A percentile compares a stretch with the other conserved stretches of the same genome.
Conservation (phyloP, 2,329 filamentous ascomycete species). For the Stachybotrys echinatus region DNA sequence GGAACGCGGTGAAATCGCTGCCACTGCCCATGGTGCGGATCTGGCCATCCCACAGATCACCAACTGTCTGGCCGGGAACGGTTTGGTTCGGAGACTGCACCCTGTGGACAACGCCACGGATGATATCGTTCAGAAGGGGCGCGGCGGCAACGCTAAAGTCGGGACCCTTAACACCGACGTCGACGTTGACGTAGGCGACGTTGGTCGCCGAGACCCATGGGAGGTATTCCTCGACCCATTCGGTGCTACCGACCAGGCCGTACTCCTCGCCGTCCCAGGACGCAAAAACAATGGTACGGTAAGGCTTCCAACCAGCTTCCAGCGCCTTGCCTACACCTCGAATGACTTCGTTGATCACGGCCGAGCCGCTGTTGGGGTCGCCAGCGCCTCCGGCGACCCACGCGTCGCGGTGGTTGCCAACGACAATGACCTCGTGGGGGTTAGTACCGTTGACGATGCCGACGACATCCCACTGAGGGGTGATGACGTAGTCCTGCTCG, state of each 20-base stretch:
- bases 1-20: slow-evolving; percentile 70
- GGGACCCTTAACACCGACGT: slow-evolving; percentile 64
- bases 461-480: slow-evolving; percentile 85
- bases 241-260: slow-evolving; percentile 77
- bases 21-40: slow-evolving; percentile 67
- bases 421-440: slow-evolving; percentile 76
- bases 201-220: slow-evolving; percentile 71
- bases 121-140: slow-evolving; percentile 68
- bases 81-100: slow-evolving; percentile 75
- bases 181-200: slow-evolving; percentile 82
- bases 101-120: slow-evolving; percentile 59
- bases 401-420: slow-evolving; percentile 90
- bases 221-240: slow-evolving; percentile 88
- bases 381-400: slow-evolving; percentile 83
- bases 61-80: slow-evolving; percentile 63
- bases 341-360: slow-evolving; percentile 73
- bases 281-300: slow-evolving; percentile 87
- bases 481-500: slow-evolving; percentile 75
- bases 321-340: slow-evolving; percentile 69
- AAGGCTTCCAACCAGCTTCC: slow-evolving; percentile 52
- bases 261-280: slow-evolving; percentile 84
- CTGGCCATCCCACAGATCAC: slow-evolving; percentile 58
- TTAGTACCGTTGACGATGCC: slow-evolving; percentile 87
- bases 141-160: slow-evolving; percentile 62
- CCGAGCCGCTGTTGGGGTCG: slow-evolving; percentile 79